Percentiles rank a stretch among this genome's conserved stretches.
Conservation (phyloP, 2,329 filamentous ascomycete genomes). For the Cercospora citrullina region DNA sequence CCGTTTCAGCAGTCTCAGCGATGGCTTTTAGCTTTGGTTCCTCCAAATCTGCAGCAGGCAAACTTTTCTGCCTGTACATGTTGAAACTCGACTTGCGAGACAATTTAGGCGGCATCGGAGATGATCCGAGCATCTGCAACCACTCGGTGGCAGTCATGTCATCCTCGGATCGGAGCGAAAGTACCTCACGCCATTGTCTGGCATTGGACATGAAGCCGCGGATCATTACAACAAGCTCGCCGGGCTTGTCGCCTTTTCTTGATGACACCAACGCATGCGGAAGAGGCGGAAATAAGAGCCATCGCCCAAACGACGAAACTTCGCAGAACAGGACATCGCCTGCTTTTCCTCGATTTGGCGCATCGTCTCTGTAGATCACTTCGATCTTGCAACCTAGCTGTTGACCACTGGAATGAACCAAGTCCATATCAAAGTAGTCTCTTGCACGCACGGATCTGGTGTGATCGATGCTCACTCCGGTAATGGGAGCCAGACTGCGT, state of each 20-base stretch:
- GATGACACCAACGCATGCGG: slow-evolving; percentile 72
- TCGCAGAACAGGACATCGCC: slow-evolving; percentile 93
- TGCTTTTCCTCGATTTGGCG: slow-evolving; percentile 62
- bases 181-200: slow-evolving; percentile 77
- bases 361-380: slow-evolving; percentile 78
- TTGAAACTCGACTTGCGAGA: slow-evolving; percentile 56
- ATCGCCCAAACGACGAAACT: slow-evolving; percentile 72
- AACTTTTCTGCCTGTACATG: slow-evolving; percentile 28
- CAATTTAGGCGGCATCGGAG: slow-evolving; percentile 59
- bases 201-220: slow-evolving; percentile 64
- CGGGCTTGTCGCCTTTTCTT: slow-evolving; percentile 68
- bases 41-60: slow-evolving; percentile 18
- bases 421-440: slow-evolving; percentile 82
- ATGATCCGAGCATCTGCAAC: slow-evolving; percentile 77
- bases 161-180: slow-evolving; percentile 74
- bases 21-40: slow-evolving; percentile 19
- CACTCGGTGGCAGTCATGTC: slow-evolving; percentile 80
- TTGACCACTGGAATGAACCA: slow-evolving; percentile 87
- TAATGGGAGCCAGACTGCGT: slow-evolving; percentile 70
- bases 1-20: slow-evolving; percentile 16
- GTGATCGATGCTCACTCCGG: slow-evolving; percentile 71
- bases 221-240: slow-evolving; percentile 83
- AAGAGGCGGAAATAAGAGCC: slow-evolving; percentile 92
- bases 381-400: slow-evolving; percentile 87
- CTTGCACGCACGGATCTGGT: slow-evolving; percentile 81